Base-by-base conservation (phyloP, 2,329 filamentous ascomycete species). In the Ascochyta fabae region DNA sequence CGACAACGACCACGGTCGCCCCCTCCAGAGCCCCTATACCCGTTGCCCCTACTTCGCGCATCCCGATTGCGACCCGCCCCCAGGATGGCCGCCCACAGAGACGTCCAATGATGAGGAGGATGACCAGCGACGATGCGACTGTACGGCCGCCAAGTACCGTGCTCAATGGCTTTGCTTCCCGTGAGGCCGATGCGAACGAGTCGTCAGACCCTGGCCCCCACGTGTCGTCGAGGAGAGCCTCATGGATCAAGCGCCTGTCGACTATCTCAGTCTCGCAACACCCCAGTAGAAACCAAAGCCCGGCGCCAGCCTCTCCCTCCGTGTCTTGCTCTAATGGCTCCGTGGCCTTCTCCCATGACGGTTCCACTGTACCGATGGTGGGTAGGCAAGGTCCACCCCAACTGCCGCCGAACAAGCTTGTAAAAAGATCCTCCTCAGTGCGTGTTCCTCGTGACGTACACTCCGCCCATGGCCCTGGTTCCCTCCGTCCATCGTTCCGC, bases 181-280 rank as follows among this genome's bases (percentile, higher is more conserved):
- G 53, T 35, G 48, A 56, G 58, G 59, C 62, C 40, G 63, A 66
- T 27, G 61, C 60, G 27, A 66, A 67, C 43, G 68, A 71, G 45
- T 53, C 61, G 35, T 53, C 61, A 31, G 71, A 75, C 44, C 49
- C 60, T 12, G 42, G 58, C 33, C 52, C 60, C 34, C 58, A 64
- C 47, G 48, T 65, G 38, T 75, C 80, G 43, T 61, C 69, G 40
- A 61, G 70, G 31, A 78, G 81, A 23, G 75, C 80, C 50, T 91
- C 88, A 26, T 93, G 90, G 90, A 86, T 92, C 61, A 85, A 86
- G 64, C 85, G 88, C 45, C 77, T 92, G 35, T 91, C 89, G 23
- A 79, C 85, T 40, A 84, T 88, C 23, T 88, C 88, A 19, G 89
- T 86, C 24, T 80, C 79, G 42, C 86, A 88, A 62, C 83, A 85